Evolutionary conservation across 352 stramenopile genomes (phyloP).

Genomic region (Phytopythium aichiense): DNA sequence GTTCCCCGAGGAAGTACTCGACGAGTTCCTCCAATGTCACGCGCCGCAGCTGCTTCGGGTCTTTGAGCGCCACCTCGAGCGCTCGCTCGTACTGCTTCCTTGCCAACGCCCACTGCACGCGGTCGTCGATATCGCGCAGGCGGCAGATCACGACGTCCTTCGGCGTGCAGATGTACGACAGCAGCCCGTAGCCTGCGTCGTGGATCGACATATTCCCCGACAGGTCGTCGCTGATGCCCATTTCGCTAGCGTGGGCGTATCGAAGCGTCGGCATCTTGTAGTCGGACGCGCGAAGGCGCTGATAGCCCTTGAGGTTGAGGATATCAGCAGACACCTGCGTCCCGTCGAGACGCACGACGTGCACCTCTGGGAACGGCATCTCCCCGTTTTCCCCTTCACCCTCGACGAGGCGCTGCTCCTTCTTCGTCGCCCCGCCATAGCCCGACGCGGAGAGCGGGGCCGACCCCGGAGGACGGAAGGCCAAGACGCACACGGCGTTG

Average conservation of each 20-base stretch:
- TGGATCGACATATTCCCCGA: conserved; percentile 44
- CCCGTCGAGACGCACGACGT: conserved; percentile 87
- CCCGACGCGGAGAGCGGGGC: conserved; percentile 10
- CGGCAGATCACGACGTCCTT: conserved; percentile 87
- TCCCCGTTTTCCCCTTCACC: conserved; percentile 66
- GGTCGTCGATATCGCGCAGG: conserved; percentile 71
- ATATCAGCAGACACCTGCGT: conserved; percentile 84
- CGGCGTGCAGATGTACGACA: conserved; percentile 77
- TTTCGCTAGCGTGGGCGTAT: conserved; percentile 27
- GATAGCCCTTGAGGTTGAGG: conserved; percentile 68
- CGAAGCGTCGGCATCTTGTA: conserved; percentile 80
- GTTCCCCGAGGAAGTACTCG: conserved; percentile 70
- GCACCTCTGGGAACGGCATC: conserved; percentile 79
- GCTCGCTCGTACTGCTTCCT: conserved; percentile 57
- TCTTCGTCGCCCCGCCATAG: conserved; percentile 23
- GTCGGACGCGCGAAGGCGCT: conserved; percentile 66
- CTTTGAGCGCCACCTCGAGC: conserved; percentile 57
- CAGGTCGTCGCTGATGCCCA: conserved; percentile 14
- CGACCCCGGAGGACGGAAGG: conserved; percentile 64
- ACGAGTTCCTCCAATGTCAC: conserved; percentile 62
- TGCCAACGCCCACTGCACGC: conserved; percentile 63
- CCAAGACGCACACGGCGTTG: conserved; percentile 57
- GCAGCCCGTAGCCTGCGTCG: conserved; percentile 55
- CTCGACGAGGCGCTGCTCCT: conserved; percentile 46
- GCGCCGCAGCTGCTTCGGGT: conserved; percentile 47